Conservation (phyloP, 169 alveolate species). For the Besnoitia besnoiti region DNA sequence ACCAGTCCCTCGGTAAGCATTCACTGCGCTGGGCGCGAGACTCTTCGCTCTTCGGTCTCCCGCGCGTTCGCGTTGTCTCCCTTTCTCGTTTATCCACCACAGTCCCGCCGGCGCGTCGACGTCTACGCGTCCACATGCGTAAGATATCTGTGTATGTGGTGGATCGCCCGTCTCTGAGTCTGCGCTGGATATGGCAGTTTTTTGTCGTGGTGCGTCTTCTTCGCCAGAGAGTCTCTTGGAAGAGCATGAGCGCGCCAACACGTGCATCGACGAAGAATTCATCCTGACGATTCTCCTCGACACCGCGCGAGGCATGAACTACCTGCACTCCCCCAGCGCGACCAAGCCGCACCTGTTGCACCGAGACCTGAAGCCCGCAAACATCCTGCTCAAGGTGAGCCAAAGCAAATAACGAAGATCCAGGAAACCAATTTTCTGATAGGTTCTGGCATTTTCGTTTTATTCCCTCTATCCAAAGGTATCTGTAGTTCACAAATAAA, state of each 20-base stretch:
- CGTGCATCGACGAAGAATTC: neutral
- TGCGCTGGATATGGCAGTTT: neutral
- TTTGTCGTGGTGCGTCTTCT: neutral
- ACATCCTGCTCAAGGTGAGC: slow-evolving; percentile 63
- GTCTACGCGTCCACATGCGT: too few species aligned
- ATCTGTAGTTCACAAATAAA: neutral
- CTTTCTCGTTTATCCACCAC: neutral
- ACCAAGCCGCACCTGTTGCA: slow-evolving; percentile 66
- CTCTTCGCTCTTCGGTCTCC: neutral
- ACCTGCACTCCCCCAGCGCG: slow-evolving; percentile 50
- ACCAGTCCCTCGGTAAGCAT: slow-evolving; percentile 40
- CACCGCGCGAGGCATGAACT: slow-evolving; percentile 60
- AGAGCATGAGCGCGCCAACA: neutral
- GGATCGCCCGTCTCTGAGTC: too few species aligned
- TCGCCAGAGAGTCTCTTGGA: slow-evolving; percentile 28
- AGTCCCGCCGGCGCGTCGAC: neutral
- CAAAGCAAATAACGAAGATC: too few species aligned
- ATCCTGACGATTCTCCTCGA: slow-evolving; percentile 40
- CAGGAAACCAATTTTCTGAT: neutral
- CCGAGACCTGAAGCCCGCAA: slow-evolving; percentile 69
- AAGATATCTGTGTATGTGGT: too few species aligned
- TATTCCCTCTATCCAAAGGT: neutral
- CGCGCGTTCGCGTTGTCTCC: neutral
- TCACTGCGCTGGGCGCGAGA: neutral
- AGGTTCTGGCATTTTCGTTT: neutral